Percentiles rank a stretch among this genome's conserved stretches.
These are phyloP conservation scores for Umbelopsis sp. DNA, from an alignment of 371 early-diverging fungal genomes.

Conservation along the genomic window DNA sequence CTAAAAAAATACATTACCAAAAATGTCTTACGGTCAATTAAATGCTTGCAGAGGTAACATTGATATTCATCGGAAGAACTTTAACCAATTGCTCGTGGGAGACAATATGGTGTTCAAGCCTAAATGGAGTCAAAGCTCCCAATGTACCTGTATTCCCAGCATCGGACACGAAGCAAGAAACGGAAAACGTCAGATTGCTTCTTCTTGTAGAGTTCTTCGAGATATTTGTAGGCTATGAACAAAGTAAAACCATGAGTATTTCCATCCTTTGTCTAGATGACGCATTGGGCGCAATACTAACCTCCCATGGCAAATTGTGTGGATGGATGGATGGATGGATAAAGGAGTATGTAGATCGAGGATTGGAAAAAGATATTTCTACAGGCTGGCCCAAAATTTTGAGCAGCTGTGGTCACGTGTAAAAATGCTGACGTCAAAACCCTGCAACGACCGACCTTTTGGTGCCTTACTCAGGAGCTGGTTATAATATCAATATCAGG, in stretches of 20 bases:
- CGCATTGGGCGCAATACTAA: not conserved
- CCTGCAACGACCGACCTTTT: too few species aligned
- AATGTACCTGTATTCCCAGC: constrained; percentile 92
- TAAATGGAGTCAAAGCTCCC: constrained; percentile 20
- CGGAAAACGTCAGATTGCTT: constrained; percentile 98
- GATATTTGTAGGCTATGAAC: constrained; percentile 83
- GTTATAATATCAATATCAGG: not conserved
- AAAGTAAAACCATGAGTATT: not conserved
- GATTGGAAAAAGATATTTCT: too few species aligned
- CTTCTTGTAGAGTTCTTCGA: constrained; percentile 96
- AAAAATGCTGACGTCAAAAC: not conserved
- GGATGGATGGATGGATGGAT: constrained; percentile 22
- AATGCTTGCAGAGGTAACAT: constrained; percentile 18
- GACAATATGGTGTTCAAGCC: constrained; percentile 25
- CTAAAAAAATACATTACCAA: constrained; percentile 39
- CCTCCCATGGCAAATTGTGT: constrained; percentile 24
- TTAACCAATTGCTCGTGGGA: constrained; percentile 21
- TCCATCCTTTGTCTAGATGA: not conserved
- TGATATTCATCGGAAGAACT: constrained; percentile 26
- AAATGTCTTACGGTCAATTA: constrained; percentile 16
- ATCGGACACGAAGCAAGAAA: constrained; percentile 94
- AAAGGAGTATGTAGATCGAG: constrained; percentile 16
- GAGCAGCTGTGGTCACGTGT: not conserved
- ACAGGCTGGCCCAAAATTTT: not conserved
- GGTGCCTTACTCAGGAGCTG: too few species aligned